Evolutionary conservation across 805 yeast species (phyloP).

Genomic region (Pichia pseudocactophila): DNA sequence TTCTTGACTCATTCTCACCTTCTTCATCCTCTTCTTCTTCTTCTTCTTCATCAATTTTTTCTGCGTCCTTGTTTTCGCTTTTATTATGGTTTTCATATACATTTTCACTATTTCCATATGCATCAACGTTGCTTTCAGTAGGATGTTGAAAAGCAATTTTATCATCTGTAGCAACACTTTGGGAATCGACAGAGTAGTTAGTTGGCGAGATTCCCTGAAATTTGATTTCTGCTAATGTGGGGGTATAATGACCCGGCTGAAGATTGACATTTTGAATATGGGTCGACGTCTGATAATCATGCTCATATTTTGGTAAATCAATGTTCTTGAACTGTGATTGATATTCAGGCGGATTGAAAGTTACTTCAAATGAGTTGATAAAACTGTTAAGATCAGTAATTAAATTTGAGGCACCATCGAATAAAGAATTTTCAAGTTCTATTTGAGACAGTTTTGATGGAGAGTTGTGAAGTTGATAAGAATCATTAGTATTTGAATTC

Average conservation of each 20-base stretch:
- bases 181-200: conserved; percentile 16
- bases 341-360: conserved; percentile 7
- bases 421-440: conserved; percentile 25
- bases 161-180: background rate
- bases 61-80: background rate
- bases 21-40: conserved; percentile 4
- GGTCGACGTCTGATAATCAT: too few relatives aligned
- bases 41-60: conserved; percentile 2
- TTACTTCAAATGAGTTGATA: conserved; percentile 25
- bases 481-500: background rate
- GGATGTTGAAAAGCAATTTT: background rate
- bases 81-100: background rate
- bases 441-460: conserved; percentile 4
- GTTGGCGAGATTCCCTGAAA: conserved; percentile 21
- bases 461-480: background rate
- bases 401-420: conserved; percentile 28
- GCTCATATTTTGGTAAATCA: conserved; percentile 1
- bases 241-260: background rate
- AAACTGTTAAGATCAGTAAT: conserved; percentile 30
- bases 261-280: too few relatives aligned
- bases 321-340: background rate
- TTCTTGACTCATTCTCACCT: conserved; percentile 12
- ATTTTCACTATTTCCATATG: background rate
- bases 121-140: too few relatives aligned
- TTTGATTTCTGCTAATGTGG: conserved; percentile 1